Evolutionary conservation across 2,329 filamentous ascomycete genomes (phyloP), one percentile per base, ranked within the genome.

Genomic region (Tolypocladium nubicola): DNA sequence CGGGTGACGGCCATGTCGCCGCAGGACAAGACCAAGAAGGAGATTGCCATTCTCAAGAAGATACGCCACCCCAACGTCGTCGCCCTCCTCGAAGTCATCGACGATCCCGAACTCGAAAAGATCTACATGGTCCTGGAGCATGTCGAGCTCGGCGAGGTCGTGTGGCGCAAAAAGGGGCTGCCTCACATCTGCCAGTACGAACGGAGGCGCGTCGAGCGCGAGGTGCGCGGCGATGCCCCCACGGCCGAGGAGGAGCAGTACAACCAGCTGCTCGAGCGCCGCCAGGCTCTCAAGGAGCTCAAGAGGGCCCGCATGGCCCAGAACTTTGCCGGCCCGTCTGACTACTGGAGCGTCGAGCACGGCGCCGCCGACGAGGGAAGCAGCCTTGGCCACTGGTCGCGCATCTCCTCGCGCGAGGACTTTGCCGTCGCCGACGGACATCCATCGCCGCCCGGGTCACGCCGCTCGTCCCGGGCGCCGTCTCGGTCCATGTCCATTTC

Each of bases 41-140:
- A 99, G 75, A 96, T 99, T 61, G 94, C 94, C 68, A 97, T 99
- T 58, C 79, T 99, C 66, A 99, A 99, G 73, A 99, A 99, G 76
- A 96, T 96, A 56, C 87, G 93, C 37, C 94, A 99, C 71, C 87
- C 90, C n/a, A 97, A 99, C 67, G 90, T 99, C 45, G 94, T 99
- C 61, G 92, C 90, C 65, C 79, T 99, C 43, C 82, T 97, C 61
- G 94, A 99, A 74, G 92, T 99, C 66, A 97, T 99, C 66, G 94
- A 99, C 70, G 94, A 99, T 69, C 93, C 93, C 1, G 90, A 91
- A 66, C 84, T 91, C 58, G 94, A 95, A 75, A 99, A 99, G 75
- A 96, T 99, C 61, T 99, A 99, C 75, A 93, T 99, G 75, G 90
- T 97, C 23, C 81, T 99, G 49, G 94, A 99, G 71, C 93, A 93